These are phyloP conservation scores for Penicillium janthinellum DNA, from an alignment of 2,329 filamentous ascomycete genomes.

Conservation along the genomic window DNA sequence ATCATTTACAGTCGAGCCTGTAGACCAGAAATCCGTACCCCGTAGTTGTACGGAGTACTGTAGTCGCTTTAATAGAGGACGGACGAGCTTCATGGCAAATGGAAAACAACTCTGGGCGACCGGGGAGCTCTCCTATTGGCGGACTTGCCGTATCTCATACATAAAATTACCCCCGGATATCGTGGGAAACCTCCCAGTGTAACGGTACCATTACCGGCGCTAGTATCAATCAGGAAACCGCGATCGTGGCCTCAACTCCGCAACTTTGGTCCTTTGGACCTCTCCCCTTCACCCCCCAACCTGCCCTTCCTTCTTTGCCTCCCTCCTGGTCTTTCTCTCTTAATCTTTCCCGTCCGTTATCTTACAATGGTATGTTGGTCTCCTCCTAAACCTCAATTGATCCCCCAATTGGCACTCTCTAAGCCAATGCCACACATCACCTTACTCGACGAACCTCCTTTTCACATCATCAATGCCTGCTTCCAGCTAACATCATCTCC, in stretches of 20 bases:
- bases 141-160: slow-evolving; percentile 14
- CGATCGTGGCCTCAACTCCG: slow-evolving; percentile 34
- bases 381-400: neutral
- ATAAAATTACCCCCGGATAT: slow-evolving; percentile 1
- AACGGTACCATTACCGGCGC: slow-evolving; percentile 17
- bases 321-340: slow-evolving; percentile 14
- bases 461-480: slow-evolving; percentile 3
- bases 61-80: neutral
- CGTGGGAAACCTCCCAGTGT: neutral
- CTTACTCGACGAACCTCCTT: slow-evolving; percentile 3
- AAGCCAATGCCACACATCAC: slow-evolving; percentile 1
- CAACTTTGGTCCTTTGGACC: slow-evolving; percentile 14
- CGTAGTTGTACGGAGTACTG: neutral
- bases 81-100: neutral
- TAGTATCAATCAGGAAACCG: slow-evolving; percentile 29
- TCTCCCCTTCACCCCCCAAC: slow-evolving; percentile 18
- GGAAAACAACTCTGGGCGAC: neutral
- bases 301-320: slow-evolving; percentile 14
- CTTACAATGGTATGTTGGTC: slow-evolving; percentile 26
- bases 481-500: slow-evolving; percentile 5
- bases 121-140: slow-evolving; percentile 9
- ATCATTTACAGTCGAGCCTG: too few species aligned
- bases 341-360: slow-evolving; percentile 10
- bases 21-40: too few species aligned
- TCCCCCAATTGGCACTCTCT: neutral